Conservation (phyloP, 495 filamentous ascomycete species). For the Penicillium cinerascens region DNA sequence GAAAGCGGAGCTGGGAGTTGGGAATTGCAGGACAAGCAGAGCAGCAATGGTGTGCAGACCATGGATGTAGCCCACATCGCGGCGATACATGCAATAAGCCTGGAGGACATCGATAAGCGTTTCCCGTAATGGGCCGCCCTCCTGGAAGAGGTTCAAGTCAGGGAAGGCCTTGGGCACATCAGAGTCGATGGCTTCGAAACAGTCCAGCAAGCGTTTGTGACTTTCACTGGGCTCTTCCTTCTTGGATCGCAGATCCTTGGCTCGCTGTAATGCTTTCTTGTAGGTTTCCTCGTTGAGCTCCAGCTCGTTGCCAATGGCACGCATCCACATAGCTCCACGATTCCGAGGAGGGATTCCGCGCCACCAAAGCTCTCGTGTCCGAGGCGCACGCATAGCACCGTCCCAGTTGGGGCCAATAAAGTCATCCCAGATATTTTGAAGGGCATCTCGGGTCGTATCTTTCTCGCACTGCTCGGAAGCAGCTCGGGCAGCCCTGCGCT, state of each 20-base stretch:
- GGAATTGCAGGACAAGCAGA: constrained; percentile 80
- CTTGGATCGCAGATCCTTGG: constrained; percentile 59
- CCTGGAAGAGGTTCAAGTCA: constrained; percentile 81
- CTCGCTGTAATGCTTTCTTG: constrained; percentile 71
- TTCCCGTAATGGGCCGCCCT: constrained; percentile 68
- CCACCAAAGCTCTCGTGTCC: constrained; percentile 93
- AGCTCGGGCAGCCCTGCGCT: constrained; percentile 45
- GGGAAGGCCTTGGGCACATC: constrained; percentile 73
- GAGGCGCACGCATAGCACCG: constrained; percentile 62
- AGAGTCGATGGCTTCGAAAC: constrained; percentile 65
- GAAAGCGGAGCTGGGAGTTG: constrained; percentile 69
- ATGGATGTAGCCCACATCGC: constrained; percentile 85
- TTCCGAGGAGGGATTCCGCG: constrained; percentile 76
- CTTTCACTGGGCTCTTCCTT: constrained; percentile 46
- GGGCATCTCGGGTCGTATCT: constrained; percentile 59
- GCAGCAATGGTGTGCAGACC: constrained; percentile 87
- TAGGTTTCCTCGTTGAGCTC: constrained; percentile 72
- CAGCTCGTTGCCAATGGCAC: constrained; percentile 87
- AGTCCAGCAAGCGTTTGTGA: constrained; percentile 48
- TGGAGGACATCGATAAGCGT: constrained; percentile 75
- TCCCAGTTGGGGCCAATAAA: constrained; percentile 87
- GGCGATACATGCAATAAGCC: constrained; percentile 91
- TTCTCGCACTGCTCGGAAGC: constrained; percentile 55
- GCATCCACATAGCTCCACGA: constrained; percentile 79
- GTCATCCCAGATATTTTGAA: constrained; percentile 80